Percentiles rank a stretch among this genome's conserved stretches.
Evolutionary conservation across 345 rosid genomes (phyloP).

Genomic region (Iberis pinnata): DNA sequence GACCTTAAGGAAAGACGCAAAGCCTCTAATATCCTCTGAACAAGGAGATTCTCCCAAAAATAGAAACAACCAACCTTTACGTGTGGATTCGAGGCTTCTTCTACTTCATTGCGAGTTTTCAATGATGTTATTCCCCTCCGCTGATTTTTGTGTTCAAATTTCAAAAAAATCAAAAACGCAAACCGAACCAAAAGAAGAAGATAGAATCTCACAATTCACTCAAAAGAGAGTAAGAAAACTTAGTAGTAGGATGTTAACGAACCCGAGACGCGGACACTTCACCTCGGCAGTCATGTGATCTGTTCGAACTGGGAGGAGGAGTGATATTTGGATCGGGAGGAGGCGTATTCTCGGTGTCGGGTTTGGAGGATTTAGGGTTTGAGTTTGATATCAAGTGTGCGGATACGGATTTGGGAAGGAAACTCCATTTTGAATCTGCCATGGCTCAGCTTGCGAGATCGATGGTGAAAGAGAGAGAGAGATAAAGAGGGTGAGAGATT

Average conservation of each 20-base stretch:
- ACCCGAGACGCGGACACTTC: constrained; percentile 21
- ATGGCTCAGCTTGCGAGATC: constrained; percentile 18
- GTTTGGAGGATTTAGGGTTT: constrained; percentile 29
- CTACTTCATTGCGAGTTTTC: constrained; percentile 26
- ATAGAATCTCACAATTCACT: not conserved
- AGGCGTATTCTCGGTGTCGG: constrained; percentile 54
- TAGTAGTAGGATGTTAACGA: not conserved
- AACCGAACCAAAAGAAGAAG: not conserved
- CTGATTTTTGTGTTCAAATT: constrained; percentile 2
- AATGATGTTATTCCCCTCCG: constrained; percentile 33
- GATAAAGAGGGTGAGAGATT: not conserved
- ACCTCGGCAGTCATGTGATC: no score
- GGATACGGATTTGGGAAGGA: constrained; percentile 63
- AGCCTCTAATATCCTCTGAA: not conserved
- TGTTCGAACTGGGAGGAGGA: no score
- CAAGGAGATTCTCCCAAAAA: no score
- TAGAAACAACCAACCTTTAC: constrained; percentile 48
- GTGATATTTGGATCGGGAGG: constrained; percentile 57
- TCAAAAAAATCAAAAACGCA: not conserved
- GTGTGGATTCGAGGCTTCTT: constrained; percentile 43
- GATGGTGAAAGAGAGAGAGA: not conserved
- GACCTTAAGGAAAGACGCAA: constrained; percentile 7
- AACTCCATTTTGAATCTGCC: constrained; percentile 45
- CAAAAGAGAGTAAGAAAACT: not conserved
- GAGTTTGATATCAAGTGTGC: constrained; percentile 34